Conservation (phyloP, 768 basidiomycete species). For the Agrocybe pediades region DNA sequence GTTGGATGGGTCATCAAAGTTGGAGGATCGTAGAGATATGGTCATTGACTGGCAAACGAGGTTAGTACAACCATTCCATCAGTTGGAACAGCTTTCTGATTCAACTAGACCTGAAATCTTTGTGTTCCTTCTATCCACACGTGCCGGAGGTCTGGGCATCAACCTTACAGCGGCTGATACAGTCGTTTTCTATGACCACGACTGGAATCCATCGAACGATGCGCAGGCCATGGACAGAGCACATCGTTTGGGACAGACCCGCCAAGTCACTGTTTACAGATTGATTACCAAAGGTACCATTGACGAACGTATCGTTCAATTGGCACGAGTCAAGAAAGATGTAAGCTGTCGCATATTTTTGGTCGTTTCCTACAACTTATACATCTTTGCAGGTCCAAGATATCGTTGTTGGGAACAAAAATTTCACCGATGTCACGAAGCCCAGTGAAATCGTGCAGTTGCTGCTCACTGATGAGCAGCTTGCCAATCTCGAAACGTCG, state of each 20-base stretch:
- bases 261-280: slow-evolving; percentile 96
- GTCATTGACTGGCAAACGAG: slow-evolving; percentile 99
- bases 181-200: slow-evolving; percentile 93
- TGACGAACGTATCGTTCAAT: slow-evolving; percentile 95
- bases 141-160: slow-evolving; percentile 95
- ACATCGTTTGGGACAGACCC: slow-evolving; percentile 94
- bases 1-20: slow-evolving; percentile 90
- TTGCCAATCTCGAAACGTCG: slow-evolving; percentile 67
- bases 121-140: slow-evolving; percentile 87
- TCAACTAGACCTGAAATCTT: slow-evolving; percentile 77
- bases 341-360: slow-evolving; percentile 41
- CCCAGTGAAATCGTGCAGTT: slow-evolving; percentile 97
- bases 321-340: slow-evolving; percentile 97
- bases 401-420: slow-evolving; percentile 97
- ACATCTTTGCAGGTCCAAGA: slow-evolving; percentile 89
- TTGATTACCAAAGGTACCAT: slow-evolving; percentile 93
- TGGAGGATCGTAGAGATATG: slow-evolving; percentile 98
- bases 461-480: slow-evolving; percentile 91
- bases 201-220: slow-evolving; percentile 97
- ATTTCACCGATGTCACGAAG: slow-evolving; percentile 88
- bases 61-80: slow-evolving; percentile 42
- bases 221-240: slow-evolving; percentile 99
- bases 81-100: not conserved
- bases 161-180: slow-evolving; percentile 96
- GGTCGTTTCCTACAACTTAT: slow-evolving; percentile 10